Base-by-base conservation (phyloP, 768 basidiomycete genomes). In the Strobilomyces echinocephalus region DNA sequence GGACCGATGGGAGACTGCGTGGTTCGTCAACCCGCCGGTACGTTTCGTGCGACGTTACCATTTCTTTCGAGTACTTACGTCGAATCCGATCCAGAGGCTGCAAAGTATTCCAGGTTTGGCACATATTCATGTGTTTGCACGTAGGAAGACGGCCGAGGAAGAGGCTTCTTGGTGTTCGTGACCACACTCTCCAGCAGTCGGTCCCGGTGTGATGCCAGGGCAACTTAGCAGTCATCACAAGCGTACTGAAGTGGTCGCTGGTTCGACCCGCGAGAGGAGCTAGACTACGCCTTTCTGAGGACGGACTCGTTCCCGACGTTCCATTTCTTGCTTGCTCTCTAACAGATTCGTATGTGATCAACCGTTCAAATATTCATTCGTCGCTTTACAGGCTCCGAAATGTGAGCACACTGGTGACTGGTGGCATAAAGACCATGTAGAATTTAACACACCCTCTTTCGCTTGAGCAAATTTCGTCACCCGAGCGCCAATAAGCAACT, bases 11-110 rank as follows among this genome's bases (percentile, higher is more conserved):
- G 91, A 94, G 70, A 90, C 89, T 0, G 88, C 88, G 2, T 94
- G 91, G 91, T 92, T 92, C 63, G 86, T 91, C 40, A 93, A 93
- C 63, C 91, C 91, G 40, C 88, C 85, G 46, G 91, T 93, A 61
- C 65, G 87, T 46, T 28, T 49, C 14, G 11, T 48, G 18, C 18
- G 15, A 20, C 8, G 5, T 31, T 10, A 11, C 21, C 14, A 3
- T 34, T n/a, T 4, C 8, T 35, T 10, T 30, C 14, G 40, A 20
- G 15, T 15, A 10, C 35, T 46, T 16, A 45, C 38, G 21, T 35
- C 52, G 20, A 16, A 26, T 20, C 24, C 54, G 28, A 47, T 50
- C 28, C 68, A 89, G 88, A 80, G 90, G 63, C 67, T 92, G 50
- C 91, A 94, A 62, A 92, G 89, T 55, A 82, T 94, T 30, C 85